Base-by-base conservation (phyloP, 371 early-diverging fungal species). In the Zopfochytrium polystomum region DNA sequence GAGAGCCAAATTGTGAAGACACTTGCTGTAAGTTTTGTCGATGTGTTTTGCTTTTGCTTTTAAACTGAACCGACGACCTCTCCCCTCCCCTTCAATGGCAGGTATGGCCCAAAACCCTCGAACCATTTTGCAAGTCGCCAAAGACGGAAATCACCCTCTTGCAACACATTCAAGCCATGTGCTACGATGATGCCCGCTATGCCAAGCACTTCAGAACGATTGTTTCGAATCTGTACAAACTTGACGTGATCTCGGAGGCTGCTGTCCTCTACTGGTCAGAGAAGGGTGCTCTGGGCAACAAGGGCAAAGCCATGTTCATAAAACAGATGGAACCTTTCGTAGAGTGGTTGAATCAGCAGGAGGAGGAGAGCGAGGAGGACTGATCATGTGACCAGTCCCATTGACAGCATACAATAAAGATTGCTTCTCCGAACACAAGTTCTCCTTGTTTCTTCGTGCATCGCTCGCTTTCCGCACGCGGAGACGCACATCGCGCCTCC, bases 241-340 rank as follows among this genome's bases (percentile, higher is more conserved):
- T 87, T 64, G 95, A 93, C 62, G 92, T 89, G 23, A 71, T 95
- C 45, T 90, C 91, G 4, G 92, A 91, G 66, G 85, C 83, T 61
- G 93, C 93, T 45, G 89, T 95, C 63, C 71, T 93, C 43, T 95
- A 91, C 76, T 95, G 95, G 95, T 83, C 80, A 18, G 87, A 90
- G 62, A 95, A 92, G 80, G 88, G 89, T 57, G 87, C 86, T 62
- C 43, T 60, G 29, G 43, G 50, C 27, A 68, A 87, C 30, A 88
- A 89, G 67, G 93, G 93, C 59, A 92, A 92, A 76, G 87, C 88
- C 20, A 79, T 87, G 53, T 91, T 95, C 65, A 73, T 90, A 73
- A 91, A 92, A 84, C 93, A 93, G 81, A 87, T 91, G 82, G 91
- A 88, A 67, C 84, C 89, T 3, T 90, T 95, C 65, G 83, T 92